Evolutionary conservation across 495 filamentous ascomycete species (phyloP).

Genomic region (Immersiella caudata): DNA sequence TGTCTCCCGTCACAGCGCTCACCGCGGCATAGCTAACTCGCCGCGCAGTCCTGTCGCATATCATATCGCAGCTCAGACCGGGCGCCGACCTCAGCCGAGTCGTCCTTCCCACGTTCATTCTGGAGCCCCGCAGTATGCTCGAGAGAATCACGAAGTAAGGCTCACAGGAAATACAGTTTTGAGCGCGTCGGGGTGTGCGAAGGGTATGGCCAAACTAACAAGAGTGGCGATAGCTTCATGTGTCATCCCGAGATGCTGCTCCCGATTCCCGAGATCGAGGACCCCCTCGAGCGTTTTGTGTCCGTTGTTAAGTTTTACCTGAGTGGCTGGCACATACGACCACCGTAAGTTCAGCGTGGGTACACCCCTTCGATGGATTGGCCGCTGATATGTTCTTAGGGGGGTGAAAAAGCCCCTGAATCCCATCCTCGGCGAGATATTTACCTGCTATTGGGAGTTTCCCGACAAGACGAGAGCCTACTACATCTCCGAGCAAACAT

Average conservation of each 20-base stretch:
- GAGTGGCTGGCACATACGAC: conserved; percentile 98
- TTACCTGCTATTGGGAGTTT: conserved; percentile 95
- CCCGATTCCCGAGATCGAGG: conserved; percentile 82
- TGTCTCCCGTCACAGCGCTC: conserved; percentile 30
- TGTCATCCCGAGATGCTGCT: conserved; percentile 96
- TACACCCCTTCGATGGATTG: background rate
- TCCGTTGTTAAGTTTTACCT: conserved; percentile 97
- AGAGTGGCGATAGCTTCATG: conserved; percentile 79
- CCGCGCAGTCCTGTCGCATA: conserved; percentile 78
- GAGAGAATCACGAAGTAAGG: conserved; percentile 96
- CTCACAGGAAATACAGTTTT: background rate
- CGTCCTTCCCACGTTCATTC: conserved; percentile 94
- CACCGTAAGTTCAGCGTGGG: conserved; percentile 66
- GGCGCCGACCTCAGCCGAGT: conserved; percentile 95
- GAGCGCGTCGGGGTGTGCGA: background rate
- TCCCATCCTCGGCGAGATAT: conserved; percentile 93
- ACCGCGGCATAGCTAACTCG: conserved; percentile 4
- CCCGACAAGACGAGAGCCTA: conserved; percentile 83
- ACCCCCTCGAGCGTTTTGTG: conserved; percentile 88
- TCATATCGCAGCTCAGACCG: conserved; percentile 94
- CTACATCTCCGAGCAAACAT: conserved; percentile 92
- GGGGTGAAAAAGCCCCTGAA: conserved; percentile 99
- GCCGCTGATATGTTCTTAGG: conserved; percentile 49
- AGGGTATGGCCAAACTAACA: conserved; percentile 26
- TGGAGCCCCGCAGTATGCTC: conserved; percentile 96